A percentile compares a stretch with the other conserved stretches of the same genome.
phyloP scores from a whole-genome alignment of 1,139 yeast genomes.

The Zygoascus meyerae region DNA sequence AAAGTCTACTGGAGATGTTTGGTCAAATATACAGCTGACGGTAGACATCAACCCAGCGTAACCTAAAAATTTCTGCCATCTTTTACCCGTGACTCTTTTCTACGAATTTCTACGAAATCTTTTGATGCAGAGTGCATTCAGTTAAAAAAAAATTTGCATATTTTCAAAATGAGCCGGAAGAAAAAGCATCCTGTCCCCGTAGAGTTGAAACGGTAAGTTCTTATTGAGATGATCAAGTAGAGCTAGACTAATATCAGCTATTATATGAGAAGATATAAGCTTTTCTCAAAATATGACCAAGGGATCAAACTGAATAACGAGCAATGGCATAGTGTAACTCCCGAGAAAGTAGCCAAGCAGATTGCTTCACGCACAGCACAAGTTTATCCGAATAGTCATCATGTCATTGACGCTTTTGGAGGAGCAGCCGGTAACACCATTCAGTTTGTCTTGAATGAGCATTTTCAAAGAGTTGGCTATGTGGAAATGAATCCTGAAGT shows the following conservation, averaged over 20 bases:
- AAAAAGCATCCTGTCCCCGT: constrained; percentile 5
- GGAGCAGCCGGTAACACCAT: constrained; percentile 96
- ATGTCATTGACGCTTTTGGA: constrained; percentile 66
- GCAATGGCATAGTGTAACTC: constrained; percentile 89
- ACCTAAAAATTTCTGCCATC: too few relatives aligned
- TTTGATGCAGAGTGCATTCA: not conserved
- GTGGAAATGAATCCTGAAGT: constrained; percentile 61
- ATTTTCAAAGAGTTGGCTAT: constrained; percentile 44
- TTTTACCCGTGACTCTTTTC: not conserved
- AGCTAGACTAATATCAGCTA: constrained; percentile 35
- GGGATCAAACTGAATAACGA: constrained; percentile 71
- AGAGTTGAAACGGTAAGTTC: constrained; percentile 5
- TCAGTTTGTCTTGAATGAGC: constrained; percentile 48
- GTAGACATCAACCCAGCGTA: not conserved
- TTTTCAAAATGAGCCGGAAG: not conserved
- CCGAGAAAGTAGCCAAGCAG: constrained; percentile 60
- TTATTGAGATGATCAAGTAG: not conserved
- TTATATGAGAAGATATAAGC: constrained; percentile 53
- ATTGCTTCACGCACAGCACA: constrained; percentile 52
- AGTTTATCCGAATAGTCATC: constrained; percentile 45
- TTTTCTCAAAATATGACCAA: constrained; percentile 58
- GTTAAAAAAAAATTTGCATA: not conserved
- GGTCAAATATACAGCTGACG: not conserved
- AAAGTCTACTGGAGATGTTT: not conserved
- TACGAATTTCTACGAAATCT: not conserved